Conservation (phyloP, 169 alveolate species). For the Plasmodium ovale region DNA sequence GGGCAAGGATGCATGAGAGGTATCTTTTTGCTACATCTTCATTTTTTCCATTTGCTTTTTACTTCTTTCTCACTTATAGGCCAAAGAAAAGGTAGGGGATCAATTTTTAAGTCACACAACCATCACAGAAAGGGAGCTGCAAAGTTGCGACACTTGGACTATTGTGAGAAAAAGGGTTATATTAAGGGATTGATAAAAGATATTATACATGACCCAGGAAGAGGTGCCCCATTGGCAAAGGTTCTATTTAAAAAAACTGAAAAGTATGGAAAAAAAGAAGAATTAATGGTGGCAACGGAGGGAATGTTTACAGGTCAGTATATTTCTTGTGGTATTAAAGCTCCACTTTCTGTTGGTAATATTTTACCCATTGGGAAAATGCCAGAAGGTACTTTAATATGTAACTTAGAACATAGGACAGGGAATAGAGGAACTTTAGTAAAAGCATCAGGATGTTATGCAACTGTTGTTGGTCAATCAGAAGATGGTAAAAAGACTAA, state of each 20-base stretch:
- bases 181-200: conserved; percentile 98
- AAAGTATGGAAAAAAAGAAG: conserved; percentile 94
- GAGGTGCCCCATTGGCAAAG: conserved; percentile 99
- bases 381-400: conserved; percentile 99
- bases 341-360: conserved; percentile 97
- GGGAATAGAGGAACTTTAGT: conserved; percentile 99
- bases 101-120: conserved; percentile 95
- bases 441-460: conserved; percentile 98
- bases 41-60: neutral
- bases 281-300: conserved; percentile 98
- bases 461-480: conserved; percentile 96
- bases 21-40: neutral
- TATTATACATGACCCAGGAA: conserved; percentile 99
- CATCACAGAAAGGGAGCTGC: conserved; percentile 97
- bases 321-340: conserved; percentile 98
- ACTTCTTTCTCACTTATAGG: conserved; percentile 81
- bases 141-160: conserved; percentile 96
- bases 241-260: conserved; percentile 98
- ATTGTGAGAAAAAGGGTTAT: conserved; percentile 94
- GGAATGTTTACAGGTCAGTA: conserved; percentile 99
- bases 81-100: conserved; percentile 98
- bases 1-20: neutral
- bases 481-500: conserved; percentile 98
- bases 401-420: conserved; percentile 96
- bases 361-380: conserved; percentile 96